Evolutionary conservation across 441 rosid species (phyloP).

Genomic region (Macaranga tanarius): DNA sequence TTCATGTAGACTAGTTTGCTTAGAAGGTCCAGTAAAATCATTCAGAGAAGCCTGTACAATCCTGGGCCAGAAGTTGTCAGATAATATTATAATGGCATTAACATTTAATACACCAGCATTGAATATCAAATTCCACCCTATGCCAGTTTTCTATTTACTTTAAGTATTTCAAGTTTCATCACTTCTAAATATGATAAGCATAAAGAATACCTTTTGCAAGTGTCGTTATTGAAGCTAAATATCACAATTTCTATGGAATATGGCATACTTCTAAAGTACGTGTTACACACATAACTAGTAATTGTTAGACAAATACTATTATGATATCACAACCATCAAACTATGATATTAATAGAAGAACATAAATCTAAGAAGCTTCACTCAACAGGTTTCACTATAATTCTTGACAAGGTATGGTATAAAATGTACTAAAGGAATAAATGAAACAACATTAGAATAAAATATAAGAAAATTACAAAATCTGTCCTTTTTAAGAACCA

Average conservation of each 20-base stretch:
- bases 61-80: constrained; percentile 37
- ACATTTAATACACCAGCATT: neutral
- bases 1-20: constrained; percentile 36
- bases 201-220: constrained; percentile 59
- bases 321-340: constrained; percentile 10
- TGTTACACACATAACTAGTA: constrained; percentile 73
- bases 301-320: constrained; percentile 39
- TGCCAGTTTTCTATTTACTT: neutral
- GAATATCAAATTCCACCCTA: no score
- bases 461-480: neutral
- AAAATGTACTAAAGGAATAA: neutral
- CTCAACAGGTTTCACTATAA: neutral
- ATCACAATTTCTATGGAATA: constrained; percentile 71
- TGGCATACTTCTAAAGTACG: constrained; percentile 51
- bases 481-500: neutral
- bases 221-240: constrained; percentile 72
- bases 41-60: constrained; percentile 58
- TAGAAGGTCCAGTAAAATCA: constrained; percentile 47
- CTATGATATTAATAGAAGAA: neutral
- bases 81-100: neutral
- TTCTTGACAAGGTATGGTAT: neutral
- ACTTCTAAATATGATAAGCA: constrained; percentile 9
- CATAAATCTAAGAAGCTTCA: neutral
- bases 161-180: neutral
- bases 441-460: no score